Evolutionary conservation across 306 rosid species (phyloP), one percentile per base, ranked within the genome.

Genomic region (Rubus parviflorus): DNA sequence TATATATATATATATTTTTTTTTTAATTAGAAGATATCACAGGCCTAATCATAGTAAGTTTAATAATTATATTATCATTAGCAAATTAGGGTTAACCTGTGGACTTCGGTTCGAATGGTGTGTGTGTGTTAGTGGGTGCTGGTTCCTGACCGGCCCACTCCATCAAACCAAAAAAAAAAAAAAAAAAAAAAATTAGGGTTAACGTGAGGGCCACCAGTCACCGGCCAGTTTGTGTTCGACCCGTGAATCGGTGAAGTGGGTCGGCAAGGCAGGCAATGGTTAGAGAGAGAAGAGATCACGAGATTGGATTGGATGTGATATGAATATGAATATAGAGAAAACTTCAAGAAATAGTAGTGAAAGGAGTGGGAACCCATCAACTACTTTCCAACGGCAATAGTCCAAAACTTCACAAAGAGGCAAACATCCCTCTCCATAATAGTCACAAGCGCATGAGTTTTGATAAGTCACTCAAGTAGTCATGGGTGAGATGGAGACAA

Each of bases 181-280:
- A n/a, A n/a, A n/a, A n/a, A n/a, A n/a, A n/a, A n/a, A n/a, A n/a
- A 40, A 15, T 37, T 37, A 16, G 47, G 19, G 23, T 37, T 63
- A 8, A 16, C n/a, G 46, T 47, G 51, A 42, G 70, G 19, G 25
- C n/a, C 22, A 64, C 80, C 56, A 67, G n/a, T 43, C 51, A 10
- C 38, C 72, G 51, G 69, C 38, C 72, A 62, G 69, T 23, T 45
- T 67, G 49, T 67, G 30, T 17, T 17, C n/a, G 46, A 45, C 77
- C 77, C 58, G 77, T 74, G 77, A 73, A 23, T 70, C 70, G 23
- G 67, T 46, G 70, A 74, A 54, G 70, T 80, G 75, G 71, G 70
- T 46, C 75, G 71, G 74, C 51, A 7, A 3, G 68, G 47, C 47
- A 37, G 11, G 45, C 46, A 64, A 6, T 38, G 46, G 10, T 16